These are phyloP conservation scores for Cystobasidium onofrii DNA, from an alignment of 768 basidiomycete genomes.

Conservation along the genomic window DNA sequence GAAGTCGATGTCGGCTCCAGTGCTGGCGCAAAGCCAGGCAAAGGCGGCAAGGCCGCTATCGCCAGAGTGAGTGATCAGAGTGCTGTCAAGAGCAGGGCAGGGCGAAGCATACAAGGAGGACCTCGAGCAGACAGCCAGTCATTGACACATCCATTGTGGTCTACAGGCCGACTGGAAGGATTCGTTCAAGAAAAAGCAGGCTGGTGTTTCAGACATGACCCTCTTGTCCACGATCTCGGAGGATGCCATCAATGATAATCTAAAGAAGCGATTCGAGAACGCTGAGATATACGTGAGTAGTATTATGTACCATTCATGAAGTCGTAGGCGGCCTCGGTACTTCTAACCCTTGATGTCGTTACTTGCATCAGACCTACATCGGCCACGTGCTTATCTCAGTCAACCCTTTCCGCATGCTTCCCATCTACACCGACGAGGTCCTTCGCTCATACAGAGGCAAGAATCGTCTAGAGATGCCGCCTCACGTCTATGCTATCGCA, in stretches of 20 bases:
- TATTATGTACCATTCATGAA: too few species aligned
- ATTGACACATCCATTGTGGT: neutral
- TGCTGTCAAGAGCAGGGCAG: neutral
- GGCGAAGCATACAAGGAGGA: neutral
- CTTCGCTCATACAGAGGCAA: constrained; percentile 82
- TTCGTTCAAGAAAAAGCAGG: constrained; percentile 14
- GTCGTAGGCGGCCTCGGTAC: too few species aligned
- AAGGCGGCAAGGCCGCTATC: constrained; percentile 27
- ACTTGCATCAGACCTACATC: constrained; percentile 69
- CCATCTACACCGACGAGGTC: constrained; percentile 89
- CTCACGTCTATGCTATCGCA: constrained; percentile 95
- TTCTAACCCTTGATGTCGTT: too few species aligned
- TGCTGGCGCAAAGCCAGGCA: constrained; percentile 20
- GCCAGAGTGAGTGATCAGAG: constrained; percentile 15
- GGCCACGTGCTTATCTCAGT: constrained; percentile 98
- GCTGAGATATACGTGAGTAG: constrained; percentile 78
- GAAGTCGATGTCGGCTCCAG: constrained; percentile 25
- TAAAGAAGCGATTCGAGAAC: constrained; percentile 81
- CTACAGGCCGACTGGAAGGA: constrained; percentile 18
- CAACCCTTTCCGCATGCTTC: constrained; percentile 84
- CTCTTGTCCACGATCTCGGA: constrained; percentile 92
- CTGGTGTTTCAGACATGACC: constrained; percentile 96
- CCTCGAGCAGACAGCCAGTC: neutral
- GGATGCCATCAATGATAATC: constrained; percentile 93
- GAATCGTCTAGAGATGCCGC: constrained; percentile 94